Conservation (phyloP, 163 green algal species). For the Volvox carteri region DNA sequence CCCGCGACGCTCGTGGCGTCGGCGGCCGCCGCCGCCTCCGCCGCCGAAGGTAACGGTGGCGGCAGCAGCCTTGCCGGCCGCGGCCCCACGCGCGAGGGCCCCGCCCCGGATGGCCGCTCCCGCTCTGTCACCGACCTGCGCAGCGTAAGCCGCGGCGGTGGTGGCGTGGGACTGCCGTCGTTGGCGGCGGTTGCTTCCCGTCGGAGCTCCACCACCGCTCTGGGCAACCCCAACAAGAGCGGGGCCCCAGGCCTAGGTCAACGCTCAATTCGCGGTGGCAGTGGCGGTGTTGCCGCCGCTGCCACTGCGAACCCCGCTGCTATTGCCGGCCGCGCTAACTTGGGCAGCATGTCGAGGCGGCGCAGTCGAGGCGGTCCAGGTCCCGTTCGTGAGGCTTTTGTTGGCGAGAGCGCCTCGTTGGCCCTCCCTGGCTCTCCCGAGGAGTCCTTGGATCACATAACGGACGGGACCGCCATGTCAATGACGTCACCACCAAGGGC, state of each 20-base stretch:
- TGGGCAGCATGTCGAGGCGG: background rate
- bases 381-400: conserved; percentile 14
- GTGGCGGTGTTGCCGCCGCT: background rate
- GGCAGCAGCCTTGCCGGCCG: background rate
- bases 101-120: background rate
- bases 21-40: background rate
- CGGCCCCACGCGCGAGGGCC: background rate
- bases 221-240: background rate
- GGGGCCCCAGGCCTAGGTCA: background rate
- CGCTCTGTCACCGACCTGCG: background rate
- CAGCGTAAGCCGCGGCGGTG: background rate
- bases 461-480: too few species aligned
- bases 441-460: background rate
- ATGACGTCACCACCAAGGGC: background rate
- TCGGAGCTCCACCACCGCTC: background rate
- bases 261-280: background rate
- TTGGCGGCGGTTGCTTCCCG: conserved; percentile 2
- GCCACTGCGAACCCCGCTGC: too few species aligned
- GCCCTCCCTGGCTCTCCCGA: background rate
- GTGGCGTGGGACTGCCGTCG: background rate
- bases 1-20: background rate
- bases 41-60: background rate
- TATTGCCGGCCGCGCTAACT: background rate
- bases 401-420: background rate
- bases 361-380: background rate